Percentiles rank a stretch among this genome's conserved stretches.
phyloP scores from a whole-genome alignment of 2,329 filamentous ascomycete species.

The Aureobasidium melanogenum region DNA sequence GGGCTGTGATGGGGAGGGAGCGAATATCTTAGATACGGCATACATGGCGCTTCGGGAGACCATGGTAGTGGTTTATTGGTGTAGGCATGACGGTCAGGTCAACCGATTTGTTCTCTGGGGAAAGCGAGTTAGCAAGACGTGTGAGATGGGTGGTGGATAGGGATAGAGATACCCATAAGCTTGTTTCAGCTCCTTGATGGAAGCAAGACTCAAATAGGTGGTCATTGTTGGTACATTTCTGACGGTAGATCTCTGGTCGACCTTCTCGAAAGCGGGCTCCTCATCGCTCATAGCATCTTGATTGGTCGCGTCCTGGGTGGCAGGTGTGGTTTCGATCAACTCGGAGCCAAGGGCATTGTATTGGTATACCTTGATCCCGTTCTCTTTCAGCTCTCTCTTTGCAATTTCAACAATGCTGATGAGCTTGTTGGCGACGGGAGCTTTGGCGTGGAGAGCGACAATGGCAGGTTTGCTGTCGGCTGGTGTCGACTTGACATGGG shows the following conservation, averaged over 20 bases:
- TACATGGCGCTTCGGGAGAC: background rate
- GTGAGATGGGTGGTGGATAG: background rate
- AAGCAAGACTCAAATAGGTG: slow-evolving; percentile 47
- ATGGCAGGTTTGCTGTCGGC: slow-evolving; percentile 27
- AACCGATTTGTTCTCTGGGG: background rate
- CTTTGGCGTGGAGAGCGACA: slow-evolving; percentile 31
- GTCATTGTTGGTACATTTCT: slow-evolving; percentile 48
- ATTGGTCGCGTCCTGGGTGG: slow-evolving; percentile 7
- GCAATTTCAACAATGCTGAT: slow-evolving; percentile 58
- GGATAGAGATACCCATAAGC: slow-evolving; percentile 30
- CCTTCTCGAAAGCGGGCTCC: slow-evolving; percentile 45
- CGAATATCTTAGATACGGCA: background rate
- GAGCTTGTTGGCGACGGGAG: slow-evolving; percentile 48
- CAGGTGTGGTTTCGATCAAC: slow-evolving; percentile 15
- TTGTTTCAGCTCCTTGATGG: slow-evolving; percentile 48
- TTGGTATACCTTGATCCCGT: slow-evolving; percentile 37
- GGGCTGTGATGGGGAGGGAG: background rate
- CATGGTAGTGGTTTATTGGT: background rate
- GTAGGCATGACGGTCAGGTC: background rate
- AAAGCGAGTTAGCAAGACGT: background rate
- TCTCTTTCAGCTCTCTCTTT: slow-evolving; percentile 29
- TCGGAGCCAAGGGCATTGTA: slow-evolving; percentile 24
- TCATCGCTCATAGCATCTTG: slow-evolving; percentile 21
- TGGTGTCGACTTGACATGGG: slow-evolving; percentile 14
- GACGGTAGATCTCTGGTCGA: slow-evolving; percentile 41